Evolutionary conservation across 495 filamentous ascomycete genomes (phyloP).

Genomic region (Neurospora sp.): DNA sequence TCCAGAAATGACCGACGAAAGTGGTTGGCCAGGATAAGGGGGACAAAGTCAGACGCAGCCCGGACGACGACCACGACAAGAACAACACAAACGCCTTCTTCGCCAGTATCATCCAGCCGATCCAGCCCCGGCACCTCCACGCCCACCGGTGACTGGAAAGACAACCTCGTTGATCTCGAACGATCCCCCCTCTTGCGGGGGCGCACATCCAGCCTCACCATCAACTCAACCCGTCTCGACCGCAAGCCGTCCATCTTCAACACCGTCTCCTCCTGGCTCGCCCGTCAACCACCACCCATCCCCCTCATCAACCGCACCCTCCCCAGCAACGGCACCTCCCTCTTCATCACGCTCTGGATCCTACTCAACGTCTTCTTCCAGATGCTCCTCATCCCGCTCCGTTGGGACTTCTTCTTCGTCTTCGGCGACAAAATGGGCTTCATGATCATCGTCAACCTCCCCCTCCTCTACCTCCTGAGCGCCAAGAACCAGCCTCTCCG

Average conservation of each 20-base stretch:
- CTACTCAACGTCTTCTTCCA: conserved; percentile 47
- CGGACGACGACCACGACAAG: background rate
- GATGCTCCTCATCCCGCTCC: conserved; percentile 37
- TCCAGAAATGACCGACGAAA: conserved; percentile 8
- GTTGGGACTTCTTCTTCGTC: conserved; percentile 37
- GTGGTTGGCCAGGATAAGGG: conserved; percentile 4
- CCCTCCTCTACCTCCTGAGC: conserved; percentile 49
- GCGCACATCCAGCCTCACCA: background rate
- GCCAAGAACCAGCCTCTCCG: conserved; percentile 55
- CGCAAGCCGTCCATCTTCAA: background rate
- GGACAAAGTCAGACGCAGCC: background rate
- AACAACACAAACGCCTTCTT: conserved; percentile 1
- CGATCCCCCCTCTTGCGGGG: background rate
- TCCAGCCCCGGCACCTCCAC: background rate
- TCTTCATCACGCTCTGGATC: conserved; percentile 39
- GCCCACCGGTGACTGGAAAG: conserved; percentile 2
- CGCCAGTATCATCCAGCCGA: conserved; percentile 7
- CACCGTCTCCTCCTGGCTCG: conserved; percentile 24
- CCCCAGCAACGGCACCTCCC: conserved; percentile 42
- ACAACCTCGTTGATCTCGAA: background rate
- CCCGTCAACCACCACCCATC: conserved; percentile 45
- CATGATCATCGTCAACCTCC: conserved; percentile 43
- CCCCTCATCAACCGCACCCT: conserved; percentile 44
- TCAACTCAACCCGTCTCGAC: background rate
- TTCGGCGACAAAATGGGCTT: conserved; percentile 49